Conservation (phyloP, 2,329 filamentous ascomycete species). For the Nigrograna mackinnonii region DNA sequence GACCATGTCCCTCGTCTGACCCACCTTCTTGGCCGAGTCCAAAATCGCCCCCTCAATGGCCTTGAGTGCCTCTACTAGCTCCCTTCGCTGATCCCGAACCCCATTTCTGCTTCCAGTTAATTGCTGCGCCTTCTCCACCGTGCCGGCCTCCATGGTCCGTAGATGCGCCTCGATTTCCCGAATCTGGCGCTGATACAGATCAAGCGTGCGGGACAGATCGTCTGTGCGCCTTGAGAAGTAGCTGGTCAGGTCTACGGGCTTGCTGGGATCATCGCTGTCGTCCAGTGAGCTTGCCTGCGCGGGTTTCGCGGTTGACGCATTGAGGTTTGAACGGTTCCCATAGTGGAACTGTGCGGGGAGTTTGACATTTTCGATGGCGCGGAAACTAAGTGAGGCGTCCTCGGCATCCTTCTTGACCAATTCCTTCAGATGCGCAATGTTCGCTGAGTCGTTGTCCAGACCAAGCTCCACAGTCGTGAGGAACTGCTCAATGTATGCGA, state of each 20-base stretch:
- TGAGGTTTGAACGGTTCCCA: slow-evolving; percentile 44
- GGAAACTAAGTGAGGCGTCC: slow-evolving; percentile 72
- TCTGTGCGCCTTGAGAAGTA: slow-evolving; percentile 50
- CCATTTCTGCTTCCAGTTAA: slow-evolving; percentile 38
- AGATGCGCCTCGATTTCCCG: slow-evolving; percentile 54
- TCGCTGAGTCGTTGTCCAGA: slow-evolving; percentile 64
- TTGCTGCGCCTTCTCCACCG: slow-evolving; percentile 47
- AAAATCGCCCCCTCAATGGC: slow-evolving; percentile 55
- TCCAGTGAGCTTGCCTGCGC: slow-evolving; percentile 33
- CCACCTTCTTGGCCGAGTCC: slow-evolving; percentile 51
- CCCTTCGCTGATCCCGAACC: slow-evolving; percentile 44
- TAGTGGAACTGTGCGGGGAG: slow-evolving; percentile 68
- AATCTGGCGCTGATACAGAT: slow-evolving; percentile 47
- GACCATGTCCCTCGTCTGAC: slow-evolving; percentile 51
- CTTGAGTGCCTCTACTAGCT: slow-evolving; percentile 50
- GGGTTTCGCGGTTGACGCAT: slow-evolving; percentile 29
- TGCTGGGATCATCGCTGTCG: slow-evolving; percentile 38
- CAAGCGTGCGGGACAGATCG: slow-evolving; percentile 43
- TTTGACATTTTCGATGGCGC: slow-evolving; percentile 74
- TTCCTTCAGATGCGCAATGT: slow-evolving; percentile 60
- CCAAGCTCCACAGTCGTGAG: slow-evolving; percentile 66
- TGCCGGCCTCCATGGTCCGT: slow-evolving; percentile 51
- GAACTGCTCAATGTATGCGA: slow-evolving; percentile 65
- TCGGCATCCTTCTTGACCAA: slow-evolving; percentile 67
- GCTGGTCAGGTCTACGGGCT: slow-evolving; percentile 48